Percentiles rank a stretch among this genome's conserved stretches.
These are phyloP conservation scores for Bretziella fagacearum DNA, from an alignment of 2,329 filamentous ascomycete genomes.

Conservation along the genomic window DNA sequence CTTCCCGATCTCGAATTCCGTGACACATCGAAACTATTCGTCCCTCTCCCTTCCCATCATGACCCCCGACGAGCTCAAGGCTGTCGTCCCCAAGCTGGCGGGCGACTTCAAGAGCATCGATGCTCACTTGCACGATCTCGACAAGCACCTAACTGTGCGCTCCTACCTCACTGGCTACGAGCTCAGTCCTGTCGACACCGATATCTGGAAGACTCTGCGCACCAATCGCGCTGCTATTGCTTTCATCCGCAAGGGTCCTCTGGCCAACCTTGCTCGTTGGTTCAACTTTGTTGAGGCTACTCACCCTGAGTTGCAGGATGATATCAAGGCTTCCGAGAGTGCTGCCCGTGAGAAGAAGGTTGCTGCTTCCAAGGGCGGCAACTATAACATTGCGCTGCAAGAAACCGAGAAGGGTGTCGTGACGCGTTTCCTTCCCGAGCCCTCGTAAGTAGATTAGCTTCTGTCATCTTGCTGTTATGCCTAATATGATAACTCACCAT, in stretches of 20 bases:
- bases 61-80: constrained; percentile 39
- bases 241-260: constrained; percentile 60
- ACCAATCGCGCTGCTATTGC: constrained; percentile 71
- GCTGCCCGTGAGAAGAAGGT: constrained; percentile 53
- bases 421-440: constrained; percentile 84
- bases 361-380: constrained; percentile 58
- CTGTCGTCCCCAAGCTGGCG: constrained; percentile 33
- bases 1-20: constrained; percentile 2
- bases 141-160: constrained; percentile 74
- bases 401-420: constrained; percentile 80
- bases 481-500: constrained; percentile 17
- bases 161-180: constrained; percentile 73
- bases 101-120: constrained; percentile 73
- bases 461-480: neutral
- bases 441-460: constrained; percentile 42
- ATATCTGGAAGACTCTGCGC: constrained; percentile 68
- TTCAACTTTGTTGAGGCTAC: constrained; percentile 70
- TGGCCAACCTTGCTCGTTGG: constrained; percentile 70
- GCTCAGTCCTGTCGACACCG: constrained; percentile 59
- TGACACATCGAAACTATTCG: neutral
- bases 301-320: constrained; percentile 57
- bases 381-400: constrained; percentile 74
- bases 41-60: constrained; percentile 24
- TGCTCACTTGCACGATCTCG: constrained; percentile 54
- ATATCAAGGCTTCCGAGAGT: constrained; percentile 52